Evolutionary conservation across 331 rosid genomes (phyloP), one percentile per base, ranked within the genome.

Genomic region (Rosa hybrid): DNA sequence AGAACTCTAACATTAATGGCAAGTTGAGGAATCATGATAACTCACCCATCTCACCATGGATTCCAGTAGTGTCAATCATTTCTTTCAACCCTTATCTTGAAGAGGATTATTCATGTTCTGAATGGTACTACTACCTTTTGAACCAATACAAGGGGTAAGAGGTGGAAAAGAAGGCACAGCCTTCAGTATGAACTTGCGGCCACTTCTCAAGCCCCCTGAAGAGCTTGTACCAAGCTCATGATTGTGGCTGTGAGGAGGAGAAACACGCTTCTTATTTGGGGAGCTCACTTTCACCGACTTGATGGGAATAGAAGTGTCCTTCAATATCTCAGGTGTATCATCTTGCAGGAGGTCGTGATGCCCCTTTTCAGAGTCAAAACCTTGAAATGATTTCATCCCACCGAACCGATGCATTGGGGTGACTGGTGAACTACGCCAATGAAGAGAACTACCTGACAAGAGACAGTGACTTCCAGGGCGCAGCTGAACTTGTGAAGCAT

Each of bases 111-210:
- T 71, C 8, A 78, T 70, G 78, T 18, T 75, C 50, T 39, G 38
- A 79, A 77, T 48, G 50, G 53, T 42, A 38, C 6, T 68, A 71
- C 67, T 50, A 71, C 76, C 83, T 81, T 78, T 73, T 34, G 88
- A 86, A 71, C 78, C 84, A 68, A 75, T 54, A 53, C 88, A 87
- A 77, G 96, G 91, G 70, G 91, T 83, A 79, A 90, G 84, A 38
- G 94, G 92, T 49, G 93, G 91, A 79, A 88, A 87, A 41, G 89
- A 74, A 77, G 97, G 90, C 51, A 86, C 89, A 51, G 88, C 80
- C 84, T 83, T 72, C 76, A 88, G 63, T 41, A 87, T 79, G 81
- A 81, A 86, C 82, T 83, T 88, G 72, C 90, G 84, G 75, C 90
- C 90, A 81, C 82, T 83, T 86, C 70, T 86, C 79, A 91, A 70